Conservation (phyloP, 768 basidiomycete genomes). For the Sutorius australiensis region DNA sequence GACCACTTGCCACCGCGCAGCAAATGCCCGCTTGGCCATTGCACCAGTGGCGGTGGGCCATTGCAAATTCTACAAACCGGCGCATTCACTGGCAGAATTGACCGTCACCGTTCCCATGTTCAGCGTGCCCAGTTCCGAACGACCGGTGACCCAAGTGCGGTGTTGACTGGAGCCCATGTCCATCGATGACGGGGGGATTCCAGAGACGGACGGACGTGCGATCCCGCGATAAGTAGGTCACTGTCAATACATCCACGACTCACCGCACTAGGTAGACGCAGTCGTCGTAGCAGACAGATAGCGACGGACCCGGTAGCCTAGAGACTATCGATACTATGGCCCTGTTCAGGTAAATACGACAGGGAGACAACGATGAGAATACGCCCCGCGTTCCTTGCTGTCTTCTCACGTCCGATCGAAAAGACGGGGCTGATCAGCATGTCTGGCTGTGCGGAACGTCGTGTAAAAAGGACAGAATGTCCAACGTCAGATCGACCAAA, state of each 20-base stretch:
- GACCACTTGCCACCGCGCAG: not conserved
- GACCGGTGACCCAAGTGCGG: not conserved
- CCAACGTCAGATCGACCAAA: not conserved
- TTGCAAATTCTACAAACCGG: not conserved
- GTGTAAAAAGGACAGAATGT: too few relatives aligned
- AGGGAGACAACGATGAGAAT: not conserved
- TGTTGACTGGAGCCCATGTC: not conserved
- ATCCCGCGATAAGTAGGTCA: too few relatives aligned
- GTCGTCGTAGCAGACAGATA: too few relatives aligned
- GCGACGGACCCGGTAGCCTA: not conserved
- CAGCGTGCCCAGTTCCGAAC: not conserved
- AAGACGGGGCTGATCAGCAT: not conserved
- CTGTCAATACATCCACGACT: too few relatives aligned
- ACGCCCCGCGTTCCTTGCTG: not conserved
- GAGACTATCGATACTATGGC: not conserved
- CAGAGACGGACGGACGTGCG: not conserved
- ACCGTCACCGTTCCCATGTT: not conserved
- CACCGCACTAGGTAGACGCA: too few relatives aligned
- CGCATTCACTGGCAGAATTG: not conserved
- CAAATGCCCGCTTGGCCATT: not conserved
- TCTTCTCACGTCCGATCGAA: not conserved
- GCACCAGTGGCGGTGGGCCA: not conserved
- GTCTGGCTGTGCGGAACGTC: not conserved
- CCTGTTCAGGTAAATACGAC: not conserved
- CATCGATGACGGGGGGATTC: not conserved